phyloP scores from a whole-genome alignment of 2,329 filamentous ascomycete genomes.

The Nannizziopsis barbatae region DNA sequence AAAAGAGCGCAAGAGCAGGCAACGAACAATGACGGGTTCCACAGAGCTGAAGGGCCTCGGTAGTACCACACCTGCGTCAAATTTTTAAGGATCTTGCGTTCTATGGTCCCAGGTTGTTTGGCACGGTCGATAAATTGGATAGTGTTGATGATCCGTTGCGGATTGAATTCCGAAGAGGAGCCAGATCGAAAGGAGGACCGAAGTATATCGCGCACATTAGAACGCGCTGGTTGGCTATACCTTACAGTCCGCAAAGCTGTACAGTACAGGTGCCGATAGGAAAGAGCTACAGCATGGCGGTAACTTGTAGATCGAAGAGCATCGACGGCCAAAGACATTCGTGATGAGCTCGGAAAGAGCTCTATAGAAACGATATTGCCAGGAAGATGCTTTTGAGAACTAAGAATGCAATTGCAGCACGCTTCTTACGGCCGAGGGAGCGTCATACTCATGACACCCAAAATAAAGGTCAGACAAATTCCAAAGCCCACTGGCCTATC shows the following conservation, averaged over 20 bases:
- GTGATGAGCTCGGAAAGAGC: not conserved
- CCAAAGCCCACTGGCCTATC: too few species aligned
- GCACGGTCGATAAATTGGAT: conserved; percentile 37
- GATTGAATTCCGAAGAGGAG: conserved; percentile 28
- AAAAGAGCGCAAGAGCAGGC: conserved; percentile 5
- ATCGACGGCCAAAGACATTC: conserved; percentile 15
- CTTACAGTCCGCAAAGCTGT: conserved; percentile 44
- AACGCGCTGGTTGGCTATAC: conserved; percentile 47
- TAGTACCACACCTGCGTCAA: conserved; percentile 36
- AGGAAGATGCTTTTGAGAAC: too few species aligned
- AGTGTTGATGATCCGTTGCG: conserved; percentile 35
- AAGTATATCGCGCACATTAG: conserved; percentile 39
- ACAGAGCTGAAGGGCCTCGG: conserved; percentile 27
- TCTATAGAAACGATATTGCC: not conserved
- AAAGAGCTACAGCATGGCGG: conserved; percentile 33
- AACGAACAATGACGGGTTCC: conserved; percentile 25
- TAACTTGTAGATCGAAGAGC: conserved; percentile 15
- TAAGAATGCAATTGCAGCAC: too few species aligned
- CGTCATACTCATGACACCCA: too few species aligned
- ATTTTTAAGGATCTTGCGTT: conserved; percentile 40
- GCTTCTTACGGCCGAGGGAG: too few species aligned
- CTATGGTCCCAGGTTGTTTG: conserved; percentile 29
- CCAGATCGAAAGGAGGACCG: conserved; percentile 34
- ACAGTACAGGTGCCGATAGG: conserved; percentile 49
- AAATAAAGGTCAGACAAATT: too few species aligned